These are phyloP conservation scores for Exophiala mesophila DNA, from an alignment of 2,329 filamentous ascomycete genomes.

Conservation along the genomic window DNA sequence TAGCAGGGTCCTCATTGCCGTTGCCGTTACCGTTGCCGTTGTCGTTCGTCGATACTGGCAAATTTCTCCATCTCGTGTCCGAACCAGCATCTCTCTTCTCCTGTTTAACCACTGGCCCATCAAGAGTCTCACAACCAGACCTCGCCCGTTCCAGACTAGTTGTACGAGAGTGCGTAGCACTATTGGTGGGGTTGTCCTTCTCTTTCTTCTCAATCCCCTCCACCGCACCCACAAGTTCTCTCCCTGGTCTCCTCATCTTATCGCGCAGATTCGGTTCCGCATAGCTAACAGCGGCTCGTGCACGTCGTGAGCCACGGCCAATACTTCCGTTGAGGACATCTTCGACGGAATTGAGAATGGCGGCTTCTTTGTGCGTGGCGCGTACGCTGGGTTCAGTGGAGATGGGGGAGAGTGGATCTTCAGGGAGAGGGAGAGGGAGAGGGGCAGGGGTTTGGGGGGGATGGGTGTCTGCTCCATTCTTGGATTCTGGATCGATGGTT, in stretches of 20 bases:
- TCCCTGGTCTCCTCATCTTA: conserved; percentile 78
- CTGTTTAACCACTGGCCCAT: conserved; percentile 18
- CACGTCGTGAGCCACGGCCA: conserved; percentile 62
- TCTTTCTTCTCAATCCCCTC: conserved; percentile 45
- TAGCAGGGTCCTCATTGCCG: conserved; percentile 22
- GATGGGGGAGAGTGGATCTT: conserved; percentile 22
- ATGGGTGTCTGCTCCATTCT: conserved; percentile 1
- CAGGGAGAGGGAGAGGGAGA: conserved; percentile 1
- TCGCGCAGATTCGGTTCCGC: conserved; percentile 74
- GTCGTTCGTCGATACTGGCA: conserved; percentile 3
- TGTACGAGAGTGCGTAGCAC: conserved; percentile 1
- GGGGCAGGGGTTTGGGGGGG: conserved; percentile 24
- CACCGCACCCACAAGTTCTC: conserved; percentile 70
- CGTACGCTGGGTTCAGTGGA: conserved; percentile 24
- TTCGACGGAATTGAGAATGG: conserved; percentile 25
- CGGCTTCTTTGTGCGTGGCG: conserved; percentile 19
- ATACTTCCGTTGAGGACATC: conserved; percentile 40
- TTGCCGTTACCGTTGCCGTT: too few species aligned
- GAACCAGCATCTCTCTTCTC: conserved; percentile 4
- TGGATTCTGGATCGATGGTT: conserved; percentile 5
- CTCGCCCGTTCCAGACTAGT: conserved; percentile 18
- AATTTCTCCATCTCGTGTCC: conserved; percentile 15
- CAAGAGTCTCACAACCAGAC: conserved; percentile 17
- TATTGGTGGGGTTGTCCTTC: conserved; percentile 27
- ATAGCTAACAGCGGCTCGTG: conserved; percentile 67